Evolutionary conservation across 139 green algal species (phyloP), one percentile per base, ranked within the genome.

Genomic region (Bryopsis sp.): DNA sequence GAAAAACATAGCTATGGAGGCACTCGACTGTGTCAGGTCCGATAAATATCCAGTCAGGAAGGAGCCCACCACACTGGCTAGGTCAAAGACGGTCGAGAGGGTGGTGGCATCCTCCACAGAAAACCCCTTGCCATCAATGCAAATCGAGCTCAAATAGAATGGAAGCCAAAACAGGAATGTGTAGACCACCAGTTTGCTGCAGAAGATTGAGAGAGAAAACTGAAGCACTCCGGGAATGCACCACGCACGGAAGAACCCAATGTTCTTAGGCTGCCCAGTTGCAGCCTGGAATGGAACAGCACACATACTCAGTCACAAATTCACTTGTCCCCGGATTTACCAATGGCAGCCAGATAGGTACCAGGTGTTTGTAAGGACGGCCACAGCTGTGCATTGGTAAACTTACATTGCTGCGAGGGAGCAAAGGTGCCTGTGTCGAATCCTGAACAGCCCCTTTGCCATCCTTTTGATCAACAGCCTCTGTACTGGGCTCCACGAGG

Each of bases 81-180:
- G 72, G 72, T 98, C 92, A 74, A 97, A 98, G 7, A 98, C 60
- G 2, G 92, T 87, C 15, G 82, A 93, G 37, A 96, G 72, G 68
- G 93, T 80, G 11, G 88, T 92, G 0, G 92, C 88, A 54, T 81
- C 74, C 73, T 86, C 82, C 3, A 84, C 77, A 26, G 76, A 81
- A 4, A 95, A 80, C 31, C 79, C 65, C 15, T 73, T 71, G 0
- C 81, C 84, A 38, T 89, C 78, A n/a, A 94, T 89, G 24, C 79
- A 75, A 32, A 84, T 94, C 11, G 78, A 76, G 46, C 84, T 85
- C 75, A 98, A 92, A 84, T 97, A 98, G 77, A 89, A 98, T 2
- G 92, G 92, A 35, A 98, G 83, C 92, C 92, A 98, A 82, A 97
- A 97, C 4, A 98, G 82, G 77, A 98, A 97, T 19, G 89, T 96